Conservation (phyloP, 176 grass and related monocot species). For the Cenchrus purpureus region DNA sequence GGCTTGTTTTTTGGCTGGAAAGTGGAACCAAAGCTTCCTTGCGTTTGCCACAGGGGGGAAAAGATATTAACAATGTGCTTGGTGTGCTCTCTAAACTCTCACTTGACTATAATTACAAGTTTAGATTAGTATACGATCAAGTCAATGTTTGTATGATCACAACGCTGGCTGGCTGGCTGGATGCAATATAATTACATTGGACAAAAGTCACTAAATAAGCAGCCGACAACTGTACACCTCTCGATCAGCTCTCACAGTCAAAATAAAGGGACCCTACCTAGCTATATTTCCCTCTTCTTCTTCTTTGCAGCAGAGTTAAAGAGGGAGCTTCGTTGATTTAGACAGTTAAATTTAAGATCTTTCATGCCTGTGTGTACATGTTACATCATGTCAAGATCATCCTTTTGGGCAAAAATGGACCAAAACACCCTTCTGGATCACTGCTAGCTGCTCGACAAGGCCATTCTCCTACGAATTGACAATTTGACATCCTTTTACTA, state of each 20-base stretch:
- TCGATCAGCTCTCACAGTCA: neutral
- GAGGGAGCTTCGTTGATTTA: neutral
- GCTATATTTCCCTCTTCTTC: neutral
- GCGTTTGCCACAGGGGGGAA: too few species aligned
- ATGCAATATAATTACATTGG: neutral
- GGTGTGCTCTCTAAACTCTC: neutral
- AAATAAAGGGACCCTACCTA: neutral
- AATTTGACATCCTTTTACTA: slow-evolving; percentile 36
- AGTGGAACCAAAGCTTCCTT: neutral
- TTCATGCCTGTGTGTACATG: neutral
- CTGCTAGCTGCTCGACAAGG: neutral
- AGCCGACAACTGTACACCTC: neutral
- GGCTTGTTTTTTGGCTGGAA: neutral
- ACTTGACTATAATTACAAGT: neutral
- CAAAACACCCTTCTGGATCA: neutral
- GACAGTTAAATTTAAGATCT: neutral
- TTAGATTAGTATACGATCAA: neutral
- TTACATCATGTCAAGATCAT: neutral
- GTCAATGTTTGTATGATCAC: neutral
- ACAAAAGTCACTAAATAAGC: neutral
- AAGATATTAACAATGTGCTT: neutral
- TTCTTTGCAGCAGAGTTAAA: neutral
- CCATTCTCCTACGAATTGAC: slow-evolving; percentile 6
- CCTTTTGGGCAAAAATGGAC: neutral
- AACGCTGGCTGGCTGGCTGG: neutral